Evolutionary conservation across 2,329 filamentous ascomycete species (phyloP).

Genomic region (Chaetoscypha palmicola): DNA sequence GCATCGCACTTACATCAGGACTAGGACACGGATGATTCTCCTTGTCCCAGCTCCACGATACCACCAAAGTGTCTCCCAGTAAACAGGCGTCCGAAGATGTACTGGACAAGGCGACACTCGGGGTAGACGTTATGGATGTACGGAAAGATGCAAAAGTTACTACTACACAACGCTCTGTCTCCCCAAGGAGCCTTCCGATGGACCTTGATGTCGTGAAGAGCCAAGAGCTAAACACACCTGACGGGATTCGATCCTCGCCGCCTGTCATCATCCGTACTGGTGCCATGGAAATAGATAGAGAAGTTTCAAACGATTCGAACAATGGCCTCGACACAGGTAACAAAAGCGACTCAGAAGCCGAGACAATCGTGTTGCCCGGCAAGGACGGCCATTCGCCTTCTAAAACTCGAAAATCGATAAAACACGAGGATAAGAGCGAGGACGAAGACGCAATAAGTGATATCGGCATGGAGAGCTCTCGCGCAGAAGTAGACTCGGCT

Average conservation of each 20-base stretch:
- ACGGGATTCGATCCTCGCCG: constrained; percentile 28
- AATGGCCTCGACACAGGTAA: constrained; percentile 17
- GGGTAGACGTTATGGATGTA: constrained; percentile 30
- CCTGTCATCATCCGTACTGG: constrained; percentile 19
- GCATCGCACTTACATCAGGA: constrained; percentile 4
- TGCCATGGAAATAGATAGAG: constrained; percentile 19
- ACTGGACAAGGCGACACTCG: constrained; percentile 25
- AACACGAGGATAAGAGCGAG: constrained; percentile 57
- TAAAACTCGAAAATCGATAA: constrained; percentile 53
- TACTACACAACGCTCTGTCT: constrained; percentile 18
- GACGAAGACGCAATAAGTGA: constrained; percentile 37
- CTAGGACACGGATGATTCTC: constrained; percentile 29
- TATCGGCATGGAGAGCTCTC: constrained; percentile 10
- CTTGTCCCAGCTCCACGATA: constrained; percentile 27
- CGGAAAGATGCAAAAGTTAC: constrained; percentile 22
- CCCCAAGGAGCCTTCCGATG: constrained; percentile 13
- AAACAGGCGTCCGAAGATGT: constrained; percentile 27
- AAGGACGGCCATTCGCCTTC: constrained; percentile 59
- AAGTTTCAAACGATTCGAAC: constrained; percentile 9
- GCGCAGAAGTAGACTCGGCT: constrained; percentile 3
- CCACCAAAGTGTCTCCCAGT: constrained; percentile 30
- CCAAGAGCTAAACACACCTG: constrained; percentile 19
- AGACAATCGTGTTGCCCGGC: constrained; percentile 62
- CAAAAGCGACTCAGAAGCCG: constrained; percentile 63
- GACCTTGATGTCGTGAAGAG: constrained; percentile 20